Percentiles rank a stretch among this genome's conserved stretches.
phyloP scores from a whole-genome alignment of 306 rosid species.

The Cicer pinnatifidum region DNA sequence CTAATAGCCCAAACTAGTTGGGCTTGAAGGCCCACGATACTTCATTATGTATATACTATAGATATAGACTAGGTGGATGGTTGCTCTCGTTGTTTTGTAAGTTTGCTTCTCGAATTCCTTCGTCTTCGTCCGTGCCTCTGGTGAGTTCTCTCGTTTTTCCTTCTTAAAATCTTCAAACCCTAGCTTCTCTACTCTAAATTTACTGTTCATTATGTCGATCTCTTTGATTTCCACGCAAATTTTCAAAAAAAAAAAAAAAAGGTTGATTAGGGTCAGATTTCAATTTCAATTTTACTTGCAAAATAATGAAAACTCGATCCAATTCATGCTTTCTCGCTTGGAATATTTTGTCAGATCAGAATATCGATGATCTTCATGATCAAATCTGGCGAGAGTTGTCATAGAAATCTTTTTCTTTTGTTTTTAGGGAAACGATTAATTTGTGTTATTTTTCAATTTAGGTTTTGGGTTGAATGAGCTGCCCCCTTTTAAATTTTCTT shows the following conservation, averaged over 20 bases:
- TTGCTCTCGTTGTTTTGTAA: too few relatives aligned
- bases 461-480: not conserved
- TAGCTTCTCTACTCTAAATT: not conserved
- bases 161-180: conserved; percentile 39
- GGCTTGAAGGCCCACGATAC: too few relatives aligned
- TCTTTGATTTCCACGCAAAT: not conserved
- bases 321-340: not conserved
- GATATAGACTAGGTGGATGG: too few relatives aligned
- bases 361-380: not conserved
- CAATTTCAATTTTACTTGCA: not conserved
- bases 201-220: not conserved
- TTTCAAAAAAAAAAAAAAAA: too few relatives aligned
- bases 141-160: conserved; percentile 38
- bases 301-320: not conserved
- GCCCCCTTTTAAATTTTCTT: not conserved
- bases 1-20: too few relatives aligned
- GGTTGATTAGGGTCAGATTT: not conserved
- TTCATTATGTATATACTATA: too few relatives aligned
- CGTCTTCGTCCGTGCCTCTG: conserved; percentile 22
- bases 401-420: not conserved
- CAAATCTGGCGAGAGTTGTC: not conserved
- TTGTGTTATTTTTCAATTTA: not conserved
- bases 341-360: not conserved
- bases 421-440: not conserved
- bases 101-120: not conserved